Evolutionary conservation across 805 yeast genomes (phyloP).

Genomic region (Candida orba): DNA sequence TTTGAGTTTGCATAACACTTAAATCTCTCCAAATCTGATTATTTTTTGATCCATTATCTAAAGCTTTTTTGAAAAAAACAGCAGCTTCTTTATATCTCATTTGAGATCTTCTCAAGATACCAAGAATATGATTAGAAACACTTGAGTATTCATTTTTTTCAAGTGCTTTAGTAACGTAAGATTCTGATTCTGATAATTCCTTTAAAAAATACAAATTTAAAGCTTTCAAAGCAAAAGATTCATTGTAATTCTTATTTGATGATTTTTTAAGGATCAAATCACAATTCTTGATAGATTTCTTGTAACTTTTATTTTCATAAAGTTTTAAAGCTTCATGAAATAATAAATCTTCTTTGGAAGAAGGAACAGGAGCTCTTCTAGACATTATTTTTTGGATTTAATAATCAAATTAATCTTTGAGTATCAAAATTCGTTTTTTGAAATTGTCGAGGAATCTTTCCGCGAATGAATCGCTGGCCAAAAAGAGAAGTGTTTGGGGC

Average conservation of each 20-base stretch:
- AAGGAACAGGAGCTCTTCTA: not conserved
- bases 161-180: conserved; percentile 54
- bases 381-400: not conserved
- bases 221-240: conserved; percentile 84
- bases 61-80: conserved; percentile 66
- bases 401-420: not conserved
- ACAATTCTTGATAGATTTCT: conserved; percentile 70
- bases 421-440: not conserved
- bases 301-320: conserved; percentile 82
- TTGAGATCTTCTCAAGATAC: conserved; percentile 68
- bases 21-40: conserved; percentile 76
- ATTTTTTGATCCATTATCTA: conserved; percentile 73
- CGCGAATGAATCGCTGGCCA: too few relatives aligned
- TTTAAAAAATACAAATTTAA: conserved; percentile 52
- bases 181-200: conserved; percentile 55
- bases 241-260: conserved; percentile 68
- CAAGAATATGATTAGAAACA: conserved; percentile 77
- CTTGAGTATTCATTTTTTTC: conserved; percentile 54
- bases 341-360: conserved; percentile 57
- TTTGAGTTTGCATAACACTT: conserved; percentile 71
- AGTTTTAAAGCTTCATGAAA: conserved; percentile 77
- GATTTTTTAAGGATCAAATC: conserved; percentile 74
- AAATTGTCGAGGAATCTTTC: too few relatives aligned
- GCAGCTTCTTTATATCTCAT: conserved; percentile 71
- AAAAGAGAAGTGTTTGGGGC: too few relatives aligned